Evolutionary conservation across 768 basidiomycete genomes (phyloP).

Genomic region (Serendipita sp.): DNA sequence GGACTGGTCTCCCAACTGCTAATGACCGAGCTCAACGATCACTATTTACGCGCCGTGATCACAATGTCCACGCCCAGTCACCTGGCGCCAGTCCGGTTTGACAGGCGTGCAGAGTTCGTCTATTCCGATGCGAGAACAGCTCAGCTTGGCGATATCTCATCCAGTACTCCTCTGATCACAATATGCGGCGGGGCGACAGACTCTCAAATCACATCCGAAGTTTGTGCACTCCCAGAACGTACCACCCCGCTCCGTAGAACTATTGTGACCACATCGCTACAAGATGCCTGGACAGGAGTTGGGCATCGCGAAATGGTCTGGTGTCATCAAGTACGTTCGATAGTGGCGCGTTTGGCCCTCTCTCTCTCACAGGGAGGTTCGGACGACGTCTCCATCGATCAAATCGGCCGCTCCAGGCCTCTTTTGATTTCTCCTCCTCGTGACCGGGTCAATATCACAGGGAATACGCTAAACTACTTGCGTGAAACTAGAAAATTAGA

Average conservation of each 20-base stretch:
- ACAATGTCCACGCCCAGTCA: slow-evolving; percentile 95
- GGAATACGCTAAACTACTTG: neutral
- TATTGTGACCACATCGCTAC: slow-evolving; percentile 72
- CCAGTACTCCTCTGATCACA: slow-evolving; percentile 54
- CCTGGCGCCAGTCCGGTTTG: slow-evolving; percentile 78
- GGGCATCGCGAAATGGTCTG: slow-evolving; percentile 96
- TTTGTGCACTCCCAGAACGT: slow-evolving; percentile 43
- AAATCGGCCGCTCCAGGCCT: neutral
- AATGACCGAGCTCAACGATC: slow-evolving; percentile 37
- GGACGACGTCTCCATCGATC: neutral
- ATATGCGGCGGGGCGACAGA: slow-evolving; percentile 88
- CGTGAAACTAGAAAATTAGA: neutral
- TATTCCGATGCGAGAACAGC: slow-evolving; percentile 27
- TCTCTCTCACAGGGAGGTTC: slow-evolving; percentile 31
- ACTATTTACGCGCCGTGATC: slow-evolving; percentile 52
- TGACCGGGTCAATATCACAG: neutral
- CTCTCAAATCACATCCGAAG: slow-evolving; percentile 81
- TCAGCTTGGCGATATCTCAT: slow-evolving; percentile 26
- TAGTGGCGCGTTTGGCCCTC: slow-evolving; percentile 62
- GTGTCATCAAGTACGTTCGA: slow-evolving; percentile 95
- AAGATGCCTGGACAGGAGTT: slow-evolving; percentile 89
- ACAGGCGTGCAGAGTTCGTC: slow-evolving; percentile 59
- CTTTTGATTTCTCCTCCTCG: neutral
- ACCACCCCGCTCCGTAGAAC: slow-evolving; percentile 29
- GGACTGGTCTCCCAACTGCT: slow-evolving; percentile 77